Evolutionary conservation across 257 asterid species (phyloP).

Genomic region (Ehretia macrophylla): DNA sequence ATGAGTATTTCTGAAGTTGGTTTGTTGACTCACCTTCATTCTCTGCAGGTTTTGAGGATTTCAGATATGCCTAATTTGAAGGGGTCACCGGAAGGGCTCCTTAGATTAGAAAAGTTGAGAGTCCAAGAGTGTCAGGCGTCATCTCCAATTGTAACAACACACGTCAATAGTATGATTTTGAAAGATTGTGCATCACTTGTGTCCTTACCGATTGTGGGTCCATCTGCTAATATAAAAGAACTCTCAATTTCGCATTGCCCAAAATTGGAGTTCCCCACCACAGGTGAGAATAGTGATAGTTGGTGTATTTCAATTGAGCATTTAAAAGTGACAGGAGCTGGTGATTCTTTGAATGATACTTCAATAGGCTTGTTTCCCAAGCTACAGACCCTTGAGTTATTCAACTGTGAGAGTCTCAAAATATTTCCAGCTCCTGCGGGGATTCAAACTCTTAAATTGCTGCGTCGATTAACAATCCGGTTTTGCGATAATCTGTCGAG

Average conservation of each 20-base stretch:
- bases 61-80: background rate
- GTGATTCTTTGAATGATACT: no score
- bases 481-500: constrained; percentile 48
- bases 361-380: no score
- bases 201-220: no score
- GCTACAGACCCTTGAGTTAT: constrained; percentile 19
- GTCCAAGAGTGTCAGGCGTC: background rate
- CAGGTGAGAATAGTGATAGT: no score
- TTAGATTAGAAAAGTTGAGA: background rate
- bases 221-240: no score
- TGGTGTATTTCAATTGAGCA: no score
- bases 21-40: background rate
- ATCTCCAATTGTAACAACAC: background rate
- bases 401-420: constrained; percentile 33
- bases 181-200: no score
- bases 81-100: background rate
- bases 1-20: background rate
- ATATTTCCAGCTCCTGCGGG: constrained; percentile 38
- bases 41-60: background rate
- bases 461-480: constrained; percentile 40
- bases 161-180: no score
- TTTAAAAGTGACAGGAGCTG: no score
- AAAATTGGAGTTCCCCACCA: no score
- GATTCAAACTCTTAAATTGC: constrained; percentile 30
- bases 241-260: no score